Percentiles rank a stretch among this genome's conserved stretches.
Evolutionary conservation across 495 filamentous ascomycete species (phyloP).

Genomic region (Hypoxylon perforatum): DNA sequence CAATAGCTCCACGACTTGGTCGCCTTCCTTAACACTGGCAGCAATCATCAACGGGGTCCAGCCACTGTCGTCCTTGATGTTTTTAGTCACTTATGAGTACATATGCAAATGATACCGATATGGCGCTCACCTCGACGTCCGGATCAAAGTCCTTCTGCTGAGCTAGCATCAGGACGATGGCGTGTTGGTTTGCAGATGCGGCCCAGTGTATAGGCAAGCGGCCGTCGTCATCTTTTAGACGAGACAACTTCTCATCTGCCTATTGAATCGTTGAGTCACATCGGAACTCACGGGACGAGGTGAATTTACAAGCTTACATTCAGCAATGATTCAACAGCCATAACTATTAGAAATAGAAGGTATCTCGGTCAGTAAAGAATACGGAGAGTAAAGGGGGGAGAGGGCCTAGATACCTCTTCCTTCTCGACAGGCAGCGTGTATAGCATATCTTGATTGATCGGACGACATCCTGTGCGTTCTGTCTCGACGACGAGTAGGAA

Average conservation of each 20-base stretch:
- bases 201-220: slow-evolving; percentile 97
- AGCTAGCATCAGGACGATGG: slow-evolving; percentile 77
- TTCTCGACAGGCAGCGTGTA: slow-evolving; percentile 90
- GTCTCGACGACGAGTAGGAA: no score
- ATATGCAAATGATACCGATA: slow-evolving; percentile 9
- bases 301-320: slow-evolving; percentile 63
- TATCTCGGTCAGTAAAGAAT: slow-evolving; percentile 16
- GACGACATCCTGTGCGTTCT: slow-evolving; percentile 32
- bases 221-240: slow-evolving; percentile 83
- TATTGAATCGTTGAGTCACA: slow-evolving; percentile 49
- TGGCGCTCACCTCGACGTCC: slow-evolving; percentile 76
- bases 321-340: slow-evolving; percentile 78
- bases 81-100: slow-evolving; percentile 10
- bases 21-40: slow-evolving; percentile 77
- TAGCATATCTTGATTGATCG: slow-evolving; percentile 70
- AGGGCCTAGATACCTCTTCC: slow-evolving; percentile 72
- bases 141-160: slow-evolving; percentile 81
- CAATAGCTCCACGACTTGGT: slow-evolving; percentile 76
- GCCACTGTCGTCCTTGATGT: slow-evolving; percentile 78
- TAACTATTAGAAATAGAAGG: slow-evolving; percentile 54
- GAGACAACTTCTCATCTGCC: slow-evolving; percentile 83
- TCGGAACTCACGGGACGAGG: background rate
- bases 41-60: slow-evolving; percentile 98
- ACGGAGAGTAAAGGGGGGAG: slow-evolving; percentile 25
- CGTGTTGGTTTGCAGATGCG: slow-evolving; percentile 80